phyloP scores from a whole-genome alignment of 2,329 filamentous ascomycete genomes.

The Teratosphaeria nubilosa region DNA sequence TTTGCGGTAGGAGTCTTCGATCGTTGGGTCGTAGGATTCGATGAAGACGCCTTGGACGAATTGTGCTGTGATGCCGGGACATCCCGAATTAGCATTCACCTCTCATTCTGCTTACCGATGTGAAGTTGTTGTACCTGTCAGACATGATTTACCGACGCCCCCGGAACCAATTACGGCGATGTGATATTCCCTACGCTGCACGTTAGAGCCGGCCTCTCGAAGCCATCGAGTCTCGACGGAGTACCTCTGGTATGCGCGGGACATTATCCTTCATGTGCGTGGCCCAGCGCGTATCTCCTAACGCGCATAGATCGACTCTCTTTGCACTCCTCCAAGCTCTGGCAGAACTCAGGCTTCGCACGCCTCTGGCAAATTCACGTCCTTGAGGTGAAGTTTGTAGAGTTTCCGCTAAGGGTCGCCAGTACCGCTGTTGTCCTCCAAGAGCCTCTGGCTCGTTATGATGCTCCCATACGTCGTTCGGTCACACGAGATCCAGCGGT shows the following conservation, averaged over 20 bases:
- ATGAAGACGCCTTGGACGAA: conserved; percentile 94
- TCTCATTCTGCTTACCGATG: background rate
- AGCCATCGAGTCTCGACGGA: background rate
- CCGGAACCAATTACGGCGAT: conserved; percentile 75
- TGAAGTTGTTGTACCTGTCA: conserved; percentile 55
- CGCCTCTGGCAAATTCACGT: background rate
- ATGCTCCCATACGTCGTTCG: background rate
- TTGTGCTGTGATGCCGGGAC: conserved; percentile 53
- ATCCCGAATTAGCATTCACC: background rate
- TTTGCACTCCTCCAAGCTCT: background rate
- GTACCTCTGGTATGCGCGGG: conserved; percentile 15
- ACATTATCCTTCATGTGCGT: background rate
- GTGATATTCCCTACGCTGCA: conserved; percentile 56
- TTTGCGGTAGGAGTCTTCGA: conserved; percentile 53
- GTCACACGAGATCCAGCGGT: background rate
- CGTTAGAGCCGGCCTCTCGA: conserved; percentile 1
- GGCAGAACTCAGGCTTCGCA: background rate
- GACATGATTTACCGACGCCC: conserved; percentile 84
- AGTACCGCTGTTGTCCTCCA: background rate
- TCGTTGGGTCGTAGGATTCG: conserved; percentile 58
- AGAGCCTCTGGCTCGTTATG: background rate
- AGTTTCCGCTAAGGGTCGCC: background rate
- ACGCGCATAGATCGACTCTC: background rate
- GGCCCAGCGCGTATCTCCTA: background rate
- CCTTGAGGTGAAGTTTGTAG: background rate